Conservation (phyloP, 768 basidiomycete species). For the Suillus placidus region DNA sequence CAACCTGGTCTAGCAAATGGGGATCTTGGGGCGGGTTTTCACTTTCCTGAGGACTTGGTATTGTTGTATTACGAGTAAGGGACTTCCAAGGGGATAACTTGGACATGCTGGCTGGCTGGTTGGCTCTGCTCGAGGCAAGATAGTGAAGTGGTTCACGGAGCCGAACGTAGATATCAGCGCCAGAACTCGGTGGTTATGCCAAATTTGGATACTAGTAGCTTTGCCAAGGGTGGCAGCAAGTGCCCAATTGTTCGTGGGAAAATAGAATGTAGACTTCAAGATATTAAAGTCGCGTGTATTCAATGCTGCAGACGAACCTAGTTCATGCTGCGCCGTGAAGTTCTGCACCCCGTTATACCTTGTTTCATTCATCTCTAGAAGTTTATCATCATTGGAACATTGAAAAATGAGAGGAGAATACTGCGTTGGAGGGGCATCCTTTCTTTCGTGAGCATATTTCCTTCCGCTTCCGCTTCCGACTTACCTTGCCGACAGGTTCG, state of each 20-base stretch:
- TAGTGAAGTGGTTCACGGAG: not conserved
- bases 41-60: conserved; percentile 27
- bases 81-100: conserved; percentile 28
- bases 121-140: not conserved
- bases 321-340: conserved; percentile 21
- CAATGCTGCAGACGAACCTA: conserved; percentile 21
- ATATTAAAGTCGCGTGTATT: conserved; percentile 19
- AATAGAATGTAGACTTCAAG: conserved; percentile 1
- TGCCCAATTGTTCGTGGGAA: conserved; percentile 20
- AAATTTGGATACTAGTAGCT: conserved; percentile 27
- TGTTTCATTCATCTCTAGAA: conserved; percentile 17
- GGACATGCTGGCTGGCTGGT: conserved; percentile 23
- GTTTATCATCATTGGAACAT: conserved; percentile 14
- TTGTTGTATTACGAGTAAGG: conserved; percentile 20
- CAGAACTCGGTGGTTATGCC: conserved; percentile 21
- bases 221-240: conserved; percentile 1
- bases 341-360: conserved; percentile 15
- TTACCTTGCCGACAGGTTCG: conserved; percentile 23
- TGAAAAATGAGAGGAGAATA: conserved; percentile 69
- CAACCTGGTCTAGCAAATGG: conserved; percentile 33
- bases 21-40: conserved; percentile 32
- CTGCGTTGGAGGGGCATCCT: conserved; percentile 70
- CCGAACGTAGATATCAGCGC: conserved; percentile 13
- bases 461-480: conserved; percentile 15
- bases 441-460: conserved; percentile 62